Base-by-base conservation (phyloP, 306 rosid species). In the Malus sieversii region DNA sequence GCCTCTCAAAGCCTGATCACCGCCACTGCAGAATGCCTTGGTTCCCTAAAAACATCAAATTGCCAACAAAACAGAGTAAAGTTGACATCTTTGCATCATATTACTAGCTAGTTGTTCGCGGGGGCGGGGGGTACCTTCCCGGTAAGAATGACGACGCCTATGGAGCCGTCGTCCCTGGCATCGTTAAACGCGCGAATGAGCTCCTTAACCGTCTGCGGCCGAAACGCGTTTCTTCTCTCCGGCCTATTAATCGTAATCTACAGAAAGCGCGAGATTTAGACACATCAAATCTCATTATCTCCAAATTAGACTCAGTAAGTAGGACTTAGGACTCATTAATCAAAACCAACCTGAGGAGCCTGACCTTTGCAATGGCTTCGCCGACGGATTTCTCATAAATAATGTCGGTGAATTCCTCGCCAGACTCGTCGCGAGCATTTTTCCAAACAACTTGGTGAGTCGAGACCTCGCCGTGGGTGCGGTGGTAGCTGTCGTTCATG, bases 351-450 rank as follows among this genome's bases (percentile, higher is more conserved):
- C 68, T 32, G 44, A 27, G 27, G 48, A 45, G 44, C 12, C 27
- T 53, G 6, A 90, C 98, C 96, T 90, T 94, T 6, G 97, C 96
- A 6, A 94, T 90, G 69, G 84, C 98, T 85, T 94, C 98, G 13
- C 87, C 96, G 33, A 70, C 87, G 22, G 97, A 87, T 58, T 91
- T 91, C 86, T 94, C 89, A 70, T 94, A 94, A 4, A 90, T 4
- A 46, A 91, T 91, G 83, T 94, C 97, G 6, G 85, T 84, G 85
- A 87, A 91, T 4, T 78, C 88, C 40, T 88, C 83, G 18, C 79
- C 91, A 8, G 83, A 82, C 10, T 83, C 82, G 73, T 83, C 97
- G 25, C 70, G 40, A 27, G 87, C 81, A 12, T 58, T 65, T 35
- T 72, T 78, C 98, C 96, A 94, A 40, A 85, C 85, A 57, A 85